Base-by-base conservation (phyloP, 352 stramenopile species). In the Pythium folliculosum region DNA sequence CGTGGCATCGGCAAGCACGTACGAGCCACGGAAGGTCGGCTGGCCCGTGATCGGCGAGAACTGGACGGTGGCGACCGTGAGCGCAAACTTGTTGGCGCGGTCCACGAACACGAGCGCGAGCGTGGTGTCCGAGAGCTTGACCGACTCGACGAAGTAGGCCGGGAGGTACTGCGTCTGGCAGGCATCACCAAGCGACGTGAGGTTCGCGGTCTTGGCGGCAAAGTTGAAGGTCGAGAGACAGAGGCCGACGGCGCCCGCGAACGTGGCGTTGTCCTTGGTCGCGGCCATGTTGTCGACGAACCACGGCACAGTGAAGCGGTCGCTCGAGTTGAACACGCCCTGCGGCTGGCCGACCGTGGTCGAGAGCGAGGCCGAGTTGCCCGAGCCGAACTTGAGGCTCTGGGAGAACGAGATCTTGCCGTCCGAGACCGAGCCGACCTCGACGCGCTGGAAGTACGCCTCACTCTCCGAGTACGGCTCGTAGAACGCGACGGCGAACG, bases 21-120 rank as follows among this genome's bases (percentile, higher is more conserved):
- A 92, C 54, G 79, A 78, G 65, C 76, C 72, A 50, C 85, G 85
- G 82, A 92, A 92, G 51, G 79, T 89, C 1, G 84, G 77, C 19
- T 68, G 63, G 37, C 77, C 70, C 22, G 72, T 81, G 63, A 89
- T 76, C 3, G 70, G 44, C 21, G 81, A 90, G 72, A 90, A 89
- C 72, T 89, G 78, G 58, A 90, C 83, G 12, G 81, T 80, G 14
- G 75, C 78, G 23, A 94, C 62, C 8, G 85, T 94, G 13, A 94
- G 71, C 37, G 82, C 85, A 65, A 89, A 90, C 67, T 90, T 89
- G 80, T 92, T 87, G 59, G 75, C 65, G 48, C 63, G 76, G 70
- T 94, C 78, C 49, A 88, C 89, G 67, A 92, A 94, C 59, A 76
- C 80, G 54, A 94, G 63, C 47, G 75, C 83, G 40, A 92, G 62